phyloP scores from a whole-genome alignment of 768 basidiomycete species.

The Phylloporus sp. region DNA sequence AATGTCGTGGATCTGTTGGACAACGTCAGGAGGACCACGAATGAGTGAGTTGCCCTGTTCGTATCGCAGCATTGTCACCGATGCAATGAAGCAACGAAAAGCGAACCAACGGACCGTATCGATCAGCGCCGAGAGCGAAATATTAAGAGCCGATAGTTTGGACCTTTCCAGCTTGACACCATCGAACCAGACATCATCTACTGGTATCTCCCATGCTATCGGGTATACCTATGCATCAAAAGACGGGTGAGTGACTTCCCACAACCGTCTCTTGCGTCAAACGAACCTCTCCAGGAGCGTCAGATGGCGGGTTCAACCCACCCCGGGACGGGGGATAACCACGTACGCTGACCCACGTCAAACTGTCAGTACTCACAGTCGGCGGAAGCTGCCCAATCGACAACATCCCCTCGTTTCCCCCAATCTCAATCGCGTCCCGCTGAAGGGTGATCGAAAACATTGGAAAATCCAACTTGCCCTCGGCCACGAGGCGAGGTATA shows the following conservation, averaged over 20 bases:
- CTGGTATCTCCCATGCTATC: constrained; percentile 65
- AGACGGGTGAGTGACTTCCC: constrained; percentile 2
- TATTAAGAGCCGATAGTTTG: constrained; percentile 40
- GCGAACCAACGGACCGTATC: constrained; percentile 52
- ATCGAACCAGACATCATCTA: constrained; percentile 73
- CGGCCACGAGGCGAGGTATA: constrained; percentile 43
- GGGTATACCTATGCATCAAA: constrained; percentile 45
- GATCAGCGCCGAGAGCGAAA: constrained; percentile 59
- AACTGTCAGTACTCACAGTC: constrained; percentile 40
- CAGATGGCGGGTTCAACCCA: constrained; percentile 51
- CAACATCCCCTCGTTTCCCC: constrained; percentile 62
- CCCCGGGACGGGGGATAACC: constrained; percentile 48
- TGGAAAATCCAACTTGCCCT: constrained; percentile 36
- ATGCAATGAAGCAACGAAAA: background rate
- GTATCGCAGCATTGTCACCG: background rate
- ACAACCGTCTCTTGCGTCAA: background rate
- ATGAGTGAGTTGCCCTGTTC: constrained; percentile 71
- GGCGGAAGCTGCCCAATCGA: constrained; percentile 64
- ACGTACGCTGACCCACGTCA: constrained; percentile 68
- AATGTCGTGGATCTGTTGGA: constrained; percentile 41
- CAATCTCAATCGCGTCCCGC: constrained; percentile 63
- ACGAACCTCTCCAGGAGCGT: constrained; percentile 59
- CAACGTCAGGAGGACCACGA: constrained; percentile 67
- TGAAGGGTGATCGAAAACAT: constrained; percentile 62
- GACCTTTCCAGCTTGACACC: constrained; percentile 59